Conservation (phyloP, 345 rosid genomes). For the Cardamine occulta region DNA sequence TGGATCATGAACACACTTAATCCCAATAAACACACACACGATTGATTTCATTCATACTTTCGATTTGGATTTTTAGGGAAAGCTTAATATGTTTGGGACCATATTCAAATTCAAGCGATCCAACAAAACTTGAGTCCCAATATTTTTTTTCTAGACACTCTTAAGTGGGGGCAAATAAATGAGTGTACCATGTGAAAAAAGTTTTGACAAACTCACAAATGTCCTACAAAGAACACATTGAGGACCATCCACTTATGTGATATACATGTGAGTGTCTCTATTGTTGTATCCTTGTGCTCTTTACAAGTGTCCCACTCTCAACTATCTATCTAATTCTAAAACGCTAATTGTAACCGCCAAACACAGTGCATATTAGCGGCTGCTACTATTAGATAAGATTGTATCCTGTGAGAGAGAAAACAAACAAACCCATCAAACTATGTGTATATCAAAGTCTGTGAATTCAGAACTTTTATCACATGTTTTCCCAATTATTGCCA, state of each 20-base stretch:
- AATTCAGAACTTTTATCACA: conserved; percentile 39
- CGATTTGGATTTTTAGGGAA: neutral
- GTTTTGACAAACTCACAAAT: conserved; percentile 37
- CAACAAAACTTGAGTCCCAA: conserved; percentile 9
- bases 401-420: conserved; percentile 12
- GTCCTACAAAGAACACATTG: conserved; percentile 36
- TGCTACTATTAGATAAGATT: conserved; percentile 33
- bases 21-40: neutral
- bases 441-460: conserved; percentile 36
- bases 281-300: conserved; percentile 33
- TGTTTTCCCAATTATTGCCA: conserved; percentile 42
- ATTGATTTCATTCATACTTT: neutral
- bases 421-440: conserved; percentile 29
- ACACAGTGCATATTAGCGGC: conserved; percentile 29
- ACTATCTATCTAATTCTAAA: conserved; percentile 1
- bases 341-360: conserved; percentile 35
- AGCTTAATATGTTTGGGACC: conserved; percentile 11
- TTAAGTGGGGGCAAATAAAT: conserved; percentile 25
- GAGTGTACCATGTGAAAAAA: conserved; percentile 38
- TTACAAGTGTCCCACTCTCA: conserved; percentile 28
- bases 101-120: neutral
- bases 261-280: conserved; percentile 34
- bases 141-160: conserved; percentile 30
- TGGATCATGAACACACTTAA: neutral
- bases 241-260: conserved; percentile 42